Evolutionary conservation across 768 basidiomycete genomes (phyloP).

Genomic region (Russula lepida): DNA sequence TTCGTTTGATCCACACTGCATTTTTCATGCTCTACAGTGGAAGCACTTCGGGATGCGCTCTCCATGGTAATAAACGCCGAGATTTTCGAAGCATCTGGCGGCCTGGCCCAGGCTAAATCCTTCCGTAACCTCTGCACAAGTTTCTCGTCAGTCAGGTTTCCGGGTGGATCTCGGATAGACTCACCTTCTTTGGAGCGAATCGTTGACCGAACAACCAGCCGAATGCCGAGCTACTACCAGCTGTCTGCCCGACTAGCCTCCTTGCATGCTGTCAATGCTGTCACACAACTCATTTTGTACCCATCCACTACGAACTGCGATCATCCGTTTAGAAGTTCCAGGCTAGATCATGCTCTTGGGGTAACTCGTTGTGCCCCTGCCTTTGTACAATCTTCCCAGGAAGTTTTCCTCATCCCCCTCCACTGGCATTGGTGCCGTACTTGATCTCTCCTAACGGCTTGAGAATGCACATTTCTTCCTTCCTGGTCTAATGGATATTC

Average conservation of each 20-base stretch:
- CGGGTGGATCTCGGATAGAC: not conserved
- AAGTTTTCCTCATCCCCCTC: not conserved
- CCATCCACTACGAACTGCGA: not conserved
- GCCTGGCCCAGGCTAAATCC: not conserved
- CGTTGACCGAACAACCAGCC: not conserved
- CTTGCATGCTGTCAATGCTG: not conserved
- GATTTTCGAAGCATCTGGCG: not conserved
- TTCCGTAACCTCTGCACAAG: not conserved
- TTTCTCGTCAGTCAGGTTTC: not conserved
- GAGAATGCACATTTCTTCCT: not conserved
- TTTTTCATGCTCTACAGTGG: no score
- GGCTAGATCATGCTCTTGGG: not conserved
- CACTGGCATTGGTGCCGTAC: not conserved
- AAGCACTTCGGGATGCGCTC: not conserved
- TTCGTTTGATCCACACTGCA: constrained; percentile 1
- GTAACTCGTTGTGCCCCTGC: not conserved
- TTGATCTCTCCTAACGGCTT: not conserved
- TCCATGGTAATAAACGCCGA: not conserved
- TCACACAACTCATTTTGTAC: not conserved
- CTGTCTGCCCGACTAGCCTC: no score
- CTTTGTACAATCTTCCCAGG: not conserved
- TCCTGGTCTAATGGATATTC: not conserved
- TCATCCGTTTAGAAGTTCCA: not conserved
- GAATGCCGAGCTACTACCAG: not conserved
- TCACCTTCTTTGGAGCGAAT: not conserved